Conservation (phyloP, 768 basidiomycete genomes). For the Suillus hirtellus region DNA sequence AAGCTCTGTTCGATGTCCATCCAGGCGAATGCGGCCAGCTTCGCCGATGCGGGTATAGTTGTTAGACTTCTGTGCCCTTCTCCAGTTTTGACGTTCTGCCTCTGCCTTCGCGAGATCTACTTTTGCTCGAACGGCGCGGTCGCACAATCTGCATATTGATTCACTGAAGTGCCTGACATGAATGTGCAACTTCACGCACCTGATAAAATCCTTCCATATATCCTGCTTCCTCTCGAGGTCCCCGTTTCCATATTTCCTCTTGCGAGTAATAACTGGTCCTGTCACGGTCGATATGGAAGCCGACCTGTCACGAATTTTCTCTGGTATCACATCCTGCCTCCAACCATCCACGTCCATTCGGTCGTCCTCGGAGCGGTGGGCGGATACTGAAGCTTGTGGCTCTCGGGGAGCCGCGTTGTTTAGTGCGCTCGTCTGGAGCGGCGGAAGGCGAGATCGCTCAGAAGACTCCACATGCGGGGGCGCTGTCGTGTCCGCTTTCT, state of each 20-base stretch:
- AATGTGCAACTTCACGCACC: slow-evolving; percentile 20
- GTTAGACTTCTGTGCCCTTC: slow-evolving; percentile 30
- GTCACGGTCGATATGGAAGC: slow-evolving; percentile 4
- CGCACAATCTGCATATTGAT: slow-evolving; percentile 24
- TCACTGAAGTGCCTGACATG: slow-evolving; percentile 1
- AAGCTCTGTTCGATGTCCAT: slow-evolving; percentile 27
- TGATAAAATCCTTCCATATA: slow-evolving; percentile 31
- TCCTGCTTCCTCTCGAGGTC: slow-evolving; percentile 24
- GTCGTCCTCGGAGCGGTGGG: neutral
- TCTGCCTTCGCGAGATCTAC: slow-evolving; percentile 30
- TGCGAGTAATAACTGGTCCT: slow-evolving; percentile 19
- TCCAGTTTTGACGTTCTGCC: slow-evolving; percentile 30
- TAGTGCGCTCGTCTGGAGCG: neutral
- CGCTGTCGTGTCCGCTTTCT: neutral
- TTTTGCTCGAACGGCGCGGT: slow-evolving; percentile 31
- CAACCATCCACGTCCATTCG: neutral
- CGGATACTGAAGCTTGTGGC: neutral
- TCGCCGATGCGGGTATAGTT: slow-evolving; percentile 31
- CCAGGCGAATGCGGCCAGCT: slow-evolving; percentile 31
- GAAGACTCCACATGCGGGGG: neutral
- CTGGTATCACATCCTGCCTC: neutral
- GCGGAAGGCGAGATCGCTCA: neutral
- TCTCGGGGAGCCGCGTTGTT: neutral
- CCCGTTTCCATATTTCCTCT: slow-evolving; percentile 26
- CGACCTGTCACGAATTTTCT: neutral